Conservation (phyloP, 1,284 basidiomycete species). For the Tilletiaria anomala region DNA sequence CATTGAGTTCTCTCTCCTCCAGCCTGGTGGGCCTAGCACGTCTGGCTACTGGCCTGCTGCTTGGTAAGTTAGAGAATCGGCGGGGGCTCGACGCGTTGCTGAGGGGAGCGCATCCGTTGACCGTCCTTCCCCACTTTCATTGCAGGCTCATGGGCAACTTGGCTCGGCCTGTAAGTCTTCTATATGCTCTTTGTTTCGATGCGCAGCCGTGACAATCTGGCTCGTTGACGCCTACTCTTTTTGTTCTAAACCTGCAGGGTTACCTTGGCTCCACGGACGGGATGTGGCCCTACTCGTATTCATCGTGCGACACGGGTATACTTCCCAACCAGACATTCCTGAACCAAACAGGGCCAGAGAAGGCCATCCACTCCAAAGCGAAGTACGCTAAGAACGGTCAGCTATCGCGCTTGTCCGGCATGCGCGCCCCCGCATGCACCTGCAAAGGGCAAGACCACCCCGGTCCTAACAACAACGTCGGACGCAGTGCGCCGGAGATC, state of each 20-base stretch:
- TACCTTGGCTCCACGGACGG: constrained; percentile 9
- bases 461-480: constrained; percentile 6
- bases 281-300: constrained; percentile 11
- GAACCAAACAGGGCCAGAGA: constrained; percentile 4
- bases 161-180: constrained; percentile 3
- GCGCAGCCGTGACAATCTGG: no score
- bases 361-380: constrained; percentile 5
- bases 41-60: constrained; percentile 11
- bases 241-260: no score
- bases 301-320: constrained; percentile 9
- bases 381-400: constrained; percentile 9
- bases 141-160: constrained; percentile 11
- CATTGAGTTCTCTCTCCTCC: constrained; percentile 9
- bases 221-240: no score
- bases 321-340: constrained; percentile 6
- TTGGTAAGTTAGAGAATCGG: no score
- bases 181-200: constrained; percentile 3
- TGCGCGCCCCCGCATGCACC: constrained; percentile 8
- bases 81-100: no score
- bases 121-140: no score
- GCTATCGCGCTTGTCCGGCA: constrained; percentile 8
- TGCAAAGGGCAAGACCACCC: constrained; percentile 9
- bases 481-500: constrained; percentile 7
- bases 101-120: no score
- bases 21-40: constrained; percentile 7